Conservation (phyloP, 73 alveolate species). For the Tetrahymena elliotti region DNA sequence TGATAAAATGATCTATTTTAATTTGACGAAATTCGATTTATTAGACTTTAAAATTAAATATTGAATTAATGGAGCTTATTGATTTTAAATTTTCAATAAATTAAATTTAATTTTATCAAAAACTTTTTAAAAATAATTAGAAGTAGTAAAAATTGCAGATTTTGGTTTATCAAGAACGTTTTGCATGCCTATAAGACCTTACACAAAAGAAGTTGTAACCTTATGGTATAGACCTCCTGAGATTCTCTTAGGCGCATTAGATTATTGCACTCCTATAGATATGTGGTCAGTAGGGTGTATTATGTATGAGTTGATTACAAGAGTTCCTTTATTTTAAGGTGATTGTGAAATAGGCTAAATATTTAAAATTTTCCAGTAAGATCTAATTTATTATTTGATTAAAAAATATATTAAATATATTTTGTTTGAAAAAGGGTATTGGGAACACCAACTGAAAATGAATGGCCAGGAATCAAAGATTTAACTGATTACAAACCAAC, state of each 20-base stretch:
- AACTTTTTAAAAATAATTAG: conserved; percentile 18
- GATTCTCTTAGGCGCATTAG: conserved; percentile 71
- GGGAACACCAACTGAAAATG: conserved; percentile 28
- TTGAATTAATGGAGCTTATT: conserved; percentile 34
- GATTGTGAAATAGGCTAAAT: conserved; percentile 81
- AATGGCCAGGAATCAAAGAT: conserved; percentile 2
- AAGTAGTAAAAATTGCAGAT: conserved; percentile 69
- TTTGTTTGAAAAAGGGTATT: conserved; percentile 4
- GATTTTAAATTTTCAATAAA: conserved; percentile 45
- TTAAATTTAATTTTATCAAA: conserved; percentile 45
- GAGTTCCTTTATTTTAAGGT: conserved; percentile 83
- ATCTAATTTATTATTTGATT: neutral
- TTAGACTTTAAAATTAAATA: conserved; percentile 24
- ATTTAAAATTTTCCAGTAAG: conserved; percentile 59
- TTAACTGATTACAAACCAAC: neutral
- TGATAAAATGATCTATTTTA: neutral
- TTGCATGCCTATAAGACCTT: conserved; percentile 62
- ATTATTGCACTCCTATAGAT: conserved; percentile 81
- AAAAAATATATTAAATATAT: too few relatives aligned
- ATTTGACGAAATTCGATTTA: conserved; percentile 18
- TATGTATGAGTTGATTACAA: conserved; percentile 78
- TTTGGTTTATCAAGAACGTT: conserved; percentile 78
- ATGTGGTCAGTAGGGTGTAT: conserved; percentile 95
- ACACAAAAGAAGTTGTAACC: conserved; percentile 83
- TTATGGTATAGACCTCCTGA: conserved; percentile 96